Conservation (phyloP, 1,284 basidiomycete species). For the Cryptococcus sp. region DNA sequence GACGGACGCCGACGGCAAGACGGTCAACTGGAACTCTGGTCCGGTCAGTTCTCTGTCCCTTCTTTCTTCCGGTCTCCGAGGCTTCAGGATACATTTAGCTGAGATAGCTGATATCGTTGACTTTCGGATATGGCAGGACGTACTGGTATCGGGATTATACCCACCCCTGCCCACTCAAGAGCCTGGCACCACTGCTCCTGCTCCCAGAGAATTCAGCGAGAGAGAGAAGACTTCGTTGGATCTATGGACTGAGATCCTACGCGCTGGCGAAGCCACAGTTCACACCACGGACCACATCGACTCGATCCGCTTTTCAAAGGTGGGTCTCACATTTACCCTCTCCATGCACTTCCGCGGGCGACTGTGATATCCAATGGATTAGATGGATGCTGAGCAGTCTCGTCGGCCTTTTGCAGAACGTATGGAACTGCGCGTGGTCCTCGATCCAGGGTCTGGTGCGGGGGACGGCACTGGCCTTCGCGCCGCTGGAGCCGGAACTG, state of each 20-base stretch:
- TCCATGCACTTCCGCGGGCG: too few relatives aligned
- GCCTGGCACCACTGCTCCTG: not conserved
- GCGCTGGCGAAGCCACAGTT: slow-evolving; percentile 29
- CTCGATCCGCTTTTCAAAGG: slow-evolving; percentile 41
- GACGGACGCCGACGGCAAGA: slow-evolving; percentile 33
- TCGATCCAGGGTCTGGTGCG: slow-evolving; percentile 45
- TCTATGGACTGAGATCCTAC: slow-evolving; percentile 27
- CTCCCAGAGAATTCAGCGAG: slow-evolving; percentile 11
- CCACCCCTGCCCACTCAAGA: slow-evolving; percentile 24
- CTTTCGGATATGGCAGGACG: slow-evolving; percentile 28
- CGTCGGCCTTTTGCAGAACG: slow-evolving; percentile 45
- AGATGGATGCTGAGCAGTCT: too few relatives aligned
- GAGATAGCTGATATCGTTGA: slow-evolving; percentile 5
- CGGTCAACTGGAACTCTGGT: slow-evolving; percentile 38
- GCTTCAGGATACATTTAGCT: not conserved
- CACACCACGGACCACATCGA: slow-evolving; percentile 33
- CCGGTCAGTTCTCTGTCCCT: slow-evolving; percentile 19
- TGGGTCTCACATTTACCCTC: slow-evolving; percentile 6
- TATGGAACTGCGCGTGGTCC: slow-evolving; percentile 48
- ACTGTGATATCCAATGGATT: too few relatives aligned
- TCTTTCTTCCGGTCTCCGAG: not conserved
- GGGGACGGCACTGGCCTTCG: slow-evolving; percentile 32
- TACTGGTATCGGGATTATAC: slow-evolving; percentile 41
- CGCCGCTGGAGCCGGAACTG: slow-evolving; percentile 23
- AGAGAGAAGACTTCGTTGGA: slow-evolving; percentile 27